Base-by-base conservation (phyloP, 164 flowering plant species). In the Warburgia ugandensis region DNA sequence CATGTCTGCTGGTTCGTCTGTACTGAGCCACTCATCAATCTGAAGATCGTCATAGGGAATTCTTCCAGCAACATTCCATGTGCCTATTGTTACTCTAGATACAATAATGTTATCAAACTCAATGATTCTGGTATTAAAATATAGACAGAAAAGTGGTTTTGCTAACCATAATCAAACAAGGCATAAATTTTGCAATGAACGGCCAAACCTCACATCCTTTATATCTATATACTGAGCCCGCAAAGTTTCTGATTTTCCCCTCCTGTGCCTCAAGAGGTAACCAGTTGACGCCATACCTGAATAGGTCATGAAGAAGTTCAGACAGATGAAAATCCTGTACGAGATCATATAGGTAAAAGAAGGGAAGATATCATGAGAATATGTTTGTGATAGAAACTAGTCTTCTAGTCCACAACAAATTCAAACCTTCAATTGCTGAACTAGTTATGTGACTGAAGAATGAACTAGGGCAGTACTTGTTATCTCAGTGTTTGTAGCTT, bases 21-120 rank as follows among this genome's bases (percentile, higher is more conserved):
- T 66, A 58, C 66, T 70, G 33, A 92, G 89, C 99, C 99, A 92
- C 43, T 79, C 94, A 54, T 86, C 95, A 54, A 92, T 77, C 29
- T 88, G 80, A 52, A 88, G 81, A 70, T 77, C 74, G 44, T 80
- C 85, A 48, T 36, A 1, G 23, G 97, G 97, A 65, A 26, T 44
- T 67, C 68, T 75, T 65, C 99, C 99, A 50, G 95, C 96, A 64
- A 92, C 99, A 63, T 92, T 92, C 99, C 99, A 92, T 54, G 95
- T 75, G 30, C 89, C 91, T 31, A 92, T 56, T 19, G 76, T 80
- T 54, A 92, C 76, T 71, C 99, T 92, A 14, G 30, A 29, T 8
- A 29, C 26, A 5, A 53, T 3, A n/a, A 41, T 33, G 1, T 16
- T n/a, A 4, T 36, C 43, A 53, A 10, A 30, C 22, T 26, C 23